Evolutionary conservation across 1,139 yeast genomes (phyloP), one percentile per base, ranked within the genome.

Genomic region (Sugiyamaella xylanicola): DNA sequence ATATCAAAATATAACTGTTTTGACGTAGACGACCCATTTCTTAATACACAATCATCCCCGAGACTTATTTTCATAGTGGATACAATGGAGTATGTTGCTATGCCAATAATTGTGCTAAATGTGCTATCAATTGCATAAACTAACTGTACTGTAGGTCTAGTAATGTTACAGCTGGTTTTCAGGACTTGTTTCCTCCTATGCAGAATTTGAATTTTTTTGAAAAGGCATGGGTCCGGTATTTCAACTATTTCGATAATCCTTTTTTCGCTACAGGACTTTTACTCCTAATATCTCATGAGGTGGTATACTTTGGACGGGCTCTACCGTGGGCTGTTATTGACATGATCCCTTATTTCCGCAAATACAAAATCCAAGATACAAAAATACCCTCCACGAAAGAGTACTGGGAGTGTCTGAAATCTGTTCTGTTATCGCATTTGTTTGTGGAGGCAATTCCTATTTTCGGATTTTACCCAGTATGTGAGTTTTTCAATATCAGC

Each of bases 371-470:
- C 63, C 97, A 90, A 73, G 89, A 87, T 53, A 79, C 83, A 39
- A 88, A 88, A 70, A 73, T 87, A 51, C 96, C 97, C 17, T 76
- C 87, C 45, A 79, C 82, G 61, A 78, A 80, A 67, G 97, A 92
- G 73, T 97, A 92, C 72, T 84, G 95, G 90, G 91, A 88, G 72
- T 92, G 98, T 72, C 80, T 91, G 61, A 87, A 87, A 72, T 78
- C 89, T 19, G 97, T 92, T 29, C 74, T 92, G 56, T 79, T 85
- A 50, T 87, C 95, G 27, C 98, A 92, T 74, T 84, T 90, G 68
- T 73, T 92, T 60, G 96, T 92, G 54, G 98, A 92, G 74, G 96
- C 96, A 9, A 79, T 93, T 59, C 98, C 97, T 55, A 92, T 92
- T 65, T 92, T 97, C 95, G 85, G 90, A 52, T 92, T 92, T 82